A percentile compares a stretch with the other conserved stretches of the same genome.
Evolutionary conservation across 2,329 filamentous ascomycete genomes (phyloP).

Genomic region (Rhynchosporium agropyri): DNA sequence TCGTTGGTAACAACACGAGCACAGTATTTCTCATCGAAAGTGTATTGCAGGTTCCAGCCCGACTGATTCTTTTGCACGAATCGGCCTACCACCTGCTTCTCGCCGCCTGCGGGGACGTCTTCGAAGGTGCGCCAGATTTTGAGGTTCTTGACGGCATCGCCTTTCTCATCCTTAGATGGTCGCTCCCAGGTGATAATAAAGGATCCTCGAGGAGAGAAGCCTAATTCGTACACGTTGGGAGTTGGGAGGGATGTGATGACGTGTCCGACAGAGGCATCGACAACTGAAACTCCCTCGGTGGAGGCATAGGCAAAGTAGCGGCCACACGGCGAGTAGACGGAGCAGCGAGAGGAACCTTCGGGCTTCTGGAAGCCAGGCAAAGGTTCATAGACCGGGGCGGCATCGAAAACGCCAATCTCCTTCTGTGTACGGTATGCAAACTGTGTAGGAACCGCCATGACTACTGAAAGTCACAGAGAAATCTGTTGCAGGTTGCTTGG

Average conservation of each 20-base stretch:
- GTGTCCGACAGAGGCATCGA: slow-evolving; percentile 78
- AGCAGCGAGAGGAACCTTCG: slow-evolving; percentile 93
- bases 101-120: slow-evolving; percentile 60
- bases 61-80: slow-evolving; percentile 97
- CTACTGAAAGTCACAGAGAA: slow-evolving; percentile 78
- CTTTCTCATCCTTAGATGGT: slow-evolving; percentile 86
- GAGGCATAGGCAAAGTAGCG: slow-evolving; percentile 96
- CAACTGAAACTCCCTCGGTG: slow-evolving; percentile 80
- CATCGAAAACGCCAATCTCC: slow-evolving; percentile 91
- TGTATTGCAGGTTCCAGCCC: slow-evolving; percentile 98
- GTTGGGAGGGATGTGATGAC: slow-evolving; percentile 75
- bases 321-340: slow-evolving; percentile 92
- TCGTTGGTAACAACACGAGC: slow-evolving; percentile 95
- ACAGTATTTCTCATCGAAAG: slow-evolving; percentile 88
- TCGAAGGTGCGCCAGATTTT: slow-evolving; percentile 93
- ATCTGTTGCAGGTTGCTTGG: slow-evolving; percentile 34
- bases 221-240: slow-evolving; percentile 87
- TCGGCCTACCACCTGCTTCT: slow-evolving; percentile 76
- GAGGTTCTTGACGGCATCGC: slow-evolving; percentile 92
- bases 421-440: slow-evolving; percentile 97
- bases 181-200: slow-evolving; percentile 98
- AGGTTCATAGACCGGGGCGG: slow-evolving; percentile 82
- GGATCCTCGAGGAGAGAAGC: slow-evolving; percentile 89
- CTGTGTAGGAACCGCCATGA: slow-evolving; percentile 92
- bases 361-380: slow-evolving; percentile 83